Percentiles rank a stretch among this genome's conserved stretches.
Evolutionary conservation across 345 rosid genomes (phyloP).

Genomic region (Salix purpurea): DNA sequence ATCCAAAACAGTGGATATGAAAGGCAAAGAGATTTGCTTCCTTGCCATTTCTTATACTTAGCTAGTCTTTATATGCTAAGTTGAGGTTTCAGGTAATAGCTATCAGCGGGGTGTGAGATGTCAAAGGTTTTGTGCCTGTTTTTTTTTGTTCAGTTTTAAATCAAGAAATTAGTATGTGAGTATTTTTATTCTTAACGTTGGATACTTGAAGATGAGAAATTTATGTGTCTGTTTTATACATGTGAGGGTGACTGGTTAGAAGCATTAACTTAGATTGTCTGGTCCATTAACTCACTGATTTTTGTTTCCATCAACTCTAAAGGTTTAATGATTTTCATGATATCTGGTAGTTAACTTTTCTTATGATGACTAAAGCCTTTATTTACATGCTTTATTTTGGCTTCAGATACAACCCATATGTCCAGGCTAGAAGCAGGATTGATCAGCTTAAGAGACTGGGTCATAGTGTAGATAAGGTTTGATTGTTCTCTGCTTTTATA

Average conservation of each 20-base stretch:
- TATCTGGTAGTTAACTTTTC: not conserved
- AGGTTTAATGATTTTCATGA: not conserved
- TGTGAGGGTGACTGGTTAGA: not conserved
- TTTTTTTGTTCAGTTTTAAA: not conserved
- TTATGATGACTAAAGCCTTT: not conserved
- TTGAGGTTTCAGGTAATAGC: not conserved
- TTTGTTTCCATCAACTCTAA: not conserved
- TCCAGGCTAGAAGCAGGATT: slow-evolving; percentile 96
- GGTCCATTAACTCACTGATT: not conserved
- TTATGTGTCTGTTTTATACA: not conserved
- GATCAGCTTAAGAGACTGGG: slow-evolving; percentile 99
- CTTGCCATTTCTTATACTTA: not conserved
- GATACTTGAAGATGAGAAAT: not conserved
- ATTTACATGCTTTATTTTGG: slow-evolving; percentile 1
- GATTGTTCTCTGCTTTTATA: not conserved
- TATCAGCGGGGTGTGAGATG: too few species aligned
- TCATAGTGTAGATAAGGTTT: slow-evolving; percentile 95
- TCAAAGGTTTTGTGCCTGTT: not conserved
- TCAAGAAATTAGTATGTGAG: not conserved
- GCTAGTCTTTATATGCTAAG: not conserved
- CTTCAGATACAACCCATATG: slow-evolving; percentile 87
- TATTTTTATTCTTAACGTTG: not conserved
- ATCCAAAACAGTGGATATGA: not conserved
- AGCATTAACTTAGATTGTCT: not conserved
- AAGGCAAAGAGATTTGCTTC: not conserved